A percentile compares a stretch with the other conserved stretches of the same genome.
These are phyloP conservation scores for Trichoderma simmonsii DNA, from an alignment of 2,329 filamentous ascomycete genomes.

Conservation along the genomic window DNA sequence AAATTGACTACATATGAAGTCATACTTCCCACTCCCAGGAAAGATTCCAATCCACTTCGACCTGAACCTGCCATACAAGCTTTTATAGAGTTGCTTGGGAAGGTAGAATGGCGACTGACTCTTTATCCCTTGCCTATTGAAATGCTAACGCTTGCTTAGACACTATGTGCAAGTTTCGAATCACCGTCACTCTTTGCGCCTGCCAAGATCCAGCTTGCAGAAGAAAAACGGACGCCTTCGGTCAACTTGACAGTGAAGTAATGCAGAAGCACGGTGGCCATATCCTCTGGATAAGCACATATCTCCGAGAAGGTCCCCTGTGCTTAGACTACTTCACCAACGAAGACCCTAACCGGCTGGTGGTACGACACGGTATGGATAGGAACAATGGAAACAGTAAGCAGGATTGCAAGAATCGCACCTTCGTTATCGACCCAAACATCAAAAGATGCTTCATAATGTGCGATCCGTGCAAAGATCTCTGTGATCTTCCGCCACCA, in stretches of 20 bases:
- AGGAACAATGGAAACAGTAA: constrained; percentile 18
- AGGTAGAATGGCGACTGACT: neutral
- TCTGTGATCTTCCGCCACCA: neutral
- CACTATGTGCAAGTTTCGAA: neutral
- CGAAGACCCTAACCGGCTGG: constrained; percentile 12
- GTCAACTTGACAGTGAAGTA: neutral
- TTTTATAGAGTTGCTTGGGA: neutral
- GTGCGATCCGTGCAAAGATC: neutral
- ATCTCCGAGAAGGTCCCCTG: neutral
- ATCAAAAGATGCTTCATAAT: neutral
- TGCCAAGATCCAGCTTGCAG: neutral
- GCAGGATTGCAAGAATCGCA: constrained; percentile 19
- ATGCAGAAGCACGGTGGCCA: constrained; percentile 11
- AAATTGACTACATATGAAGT: neutral
- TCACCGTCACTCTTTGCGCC: neutral
- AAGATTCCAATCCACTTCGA: no score
- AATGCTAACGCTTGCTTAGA: neutral
- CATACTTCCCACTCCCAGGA: no score
- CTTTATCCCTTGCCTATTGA: neutral
- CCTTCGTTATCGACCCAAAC: neutral
- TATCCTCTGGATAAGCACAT: constrained; percentile 1
- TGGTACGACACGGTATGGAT: constrained; percentile 20
- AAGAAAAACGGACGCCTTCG: neutral
- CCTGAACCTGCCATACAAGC: neutral
- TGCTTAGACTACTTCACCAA: constrained; percentile 19